Base-by-base conservation (phyloP, 176 grass and related monocot species). In the Raddia distichophylla region DNA sequence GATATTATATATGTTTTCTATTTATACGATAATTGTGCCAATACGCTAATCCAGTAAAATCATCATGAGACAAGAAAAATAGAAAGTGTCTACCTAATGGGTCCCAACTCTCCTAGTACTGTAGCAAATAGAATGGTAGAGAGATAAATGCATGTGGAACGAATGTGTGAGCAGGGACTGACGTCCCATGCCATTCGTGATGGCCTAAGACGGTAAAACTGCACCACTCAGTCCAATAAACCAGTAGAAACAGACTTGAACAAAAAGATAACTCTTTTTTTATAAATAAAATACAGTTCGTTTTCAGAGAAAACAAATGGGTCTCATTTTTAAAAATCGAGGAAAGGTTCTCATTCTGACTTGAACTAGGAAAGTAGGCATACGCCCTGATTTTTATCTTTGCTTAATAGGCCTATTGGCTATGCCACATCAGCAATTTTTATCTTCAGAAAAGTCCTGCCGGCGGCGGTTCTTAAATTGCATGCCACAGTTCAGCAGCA, bases 201-300 rank as follows among this genome's bases (percentile, higher is more conserved):
- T 27, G 27, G 27, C 27, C 27, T 44, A 76, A 32, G 65, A 7
- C 1, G 4, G 8, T 45, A 71, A 77, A 53, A 5, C 20, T 64
- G 67, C 7, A 44, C 42, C 32, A 71, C 11, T 13, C 20, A 82
- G 45, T 16, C 9, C 22, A 53, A 62, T 46, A 57, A 78, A 64
- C 18, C 17, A 40, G 56, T 47, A 61, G 71, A 49, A 13, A 51
- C 50, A 49, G 27, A 42, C 49, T 67, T 33, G 2, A 78, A 62
- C 55, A 83, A 64, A 75, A 79, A 64, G 61, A 40, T 8, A 32
- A 51, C 7, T 43, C 43, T 71, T 53, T 78, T 64, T 73, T 61
- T 43, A 33, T 4, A 20, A 37, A 50, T 1, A 78, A 20, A 15
- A 48, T 9, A 59, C 19, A 63, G 27, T 34, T 63, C 5, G 5